Conservation (phyloP, 73 alveolate genomes). For the Tetrahymena malaccensis region DNA sequence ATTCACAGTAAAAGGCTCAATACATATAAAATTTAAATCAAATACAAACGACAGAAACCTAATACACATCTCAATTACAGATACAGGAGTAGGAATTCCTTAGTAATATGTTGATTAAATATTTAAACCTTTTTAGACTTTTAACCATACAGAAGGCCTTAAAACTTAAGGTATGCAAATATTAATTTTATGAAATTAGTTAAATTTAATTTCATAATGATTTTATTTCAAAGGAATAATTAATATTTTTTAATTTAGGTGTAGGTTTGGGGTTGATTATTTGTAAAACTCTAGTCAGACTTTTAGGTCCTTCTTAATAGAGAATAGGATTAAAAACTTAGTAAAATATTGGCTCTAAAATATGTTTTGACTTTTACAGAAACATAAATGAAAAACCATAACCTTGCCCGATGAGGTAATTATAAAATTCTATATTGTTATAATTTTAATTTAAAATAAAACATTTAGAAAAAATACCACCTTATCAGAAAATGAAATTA, state of each 20-base stretch:
- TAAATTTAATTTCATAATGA: no score
- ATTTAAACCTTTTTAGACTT: background rate
- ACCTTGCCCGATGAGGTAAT: background rate
- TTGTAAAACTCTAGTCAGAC: background rate
- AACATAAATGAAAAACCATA: background rate
- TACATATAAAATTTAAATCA: background rate
- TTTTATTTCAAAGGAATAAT: no score
- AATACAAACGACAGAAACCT: background rate
- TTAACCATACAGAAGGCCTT: background rate
- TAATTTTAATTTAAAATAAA: background rate
- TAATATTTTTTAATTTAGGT: background rate
- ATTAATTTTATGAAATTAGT: background rate
- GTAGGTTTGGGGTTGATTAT: background rate
- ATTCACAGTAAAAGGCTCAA: background rate
- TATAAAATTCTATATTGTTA: background rate
- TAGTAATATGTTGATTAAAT: background rate
- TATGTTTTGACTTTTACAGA: background rate
- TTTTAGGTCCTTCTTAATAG: background rate
- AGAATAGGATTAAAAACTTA: background rate
- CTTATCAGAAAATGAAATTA: background rate
- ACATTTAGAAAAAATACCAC: background rate
- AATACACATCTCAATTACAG: background rate
- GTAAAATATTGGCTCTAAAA: background rate
- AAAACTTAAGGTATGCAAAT: background rate
- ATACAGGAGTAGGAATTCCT: background rate